Evolutionary conservation across 176 grass and related monocot genomes (phyloP).

Genomic region (Pontederia crassipes): DNA sequence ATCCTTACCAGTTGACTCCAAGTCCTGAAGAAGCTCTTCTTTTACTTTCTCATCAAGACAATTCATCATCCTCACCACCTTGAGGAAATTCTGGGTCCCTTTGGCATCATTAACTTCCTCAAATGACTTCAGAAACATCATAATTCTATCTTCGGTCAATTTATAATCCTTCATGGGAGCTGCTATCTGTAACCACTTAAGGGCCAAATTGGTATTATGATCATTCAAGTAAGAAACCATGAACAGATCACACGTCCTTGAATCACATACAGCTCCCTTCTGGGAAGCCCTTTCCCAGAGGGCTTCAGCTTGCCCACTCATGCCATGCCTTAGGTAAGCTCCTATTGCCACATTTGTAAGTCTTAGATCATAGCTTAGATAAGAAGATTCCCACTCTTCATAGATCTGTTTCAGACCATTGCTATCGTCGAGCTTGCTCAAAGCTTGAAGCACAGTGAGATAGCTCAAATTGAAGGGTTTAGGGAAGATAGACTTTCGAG

Average conservation of each 20-base stretch:
- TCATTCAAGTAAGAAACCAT: conserved; percentile 41
- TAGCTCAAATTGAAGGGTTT: conserved; percentile 55
- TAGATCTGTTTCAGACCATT: conserved; percentile 44
- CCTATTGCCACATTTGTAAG: conserved; percentile 53
- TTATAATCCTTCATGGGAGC: conserved; percentile 31
- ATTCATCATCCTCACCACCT: conserved; percentile 29
- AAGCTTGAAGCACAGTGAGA: conserved; percentile 52
- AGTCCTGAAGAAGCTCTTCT: conserved; percentile 36
- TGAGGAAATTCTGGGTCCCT: conserved; percentile 28
- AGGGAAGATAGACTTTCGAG: conserved; percentile 34
- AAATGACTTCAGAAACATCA: conserved; percentile 38
- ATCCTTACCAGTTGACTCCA: conserved; percentile 25
- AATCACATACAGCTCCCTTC: conserved; percentile 33
- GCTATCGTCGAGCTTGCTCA: conserved; percentile 48
- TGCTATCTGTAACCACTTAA: conserved; percentile 50
- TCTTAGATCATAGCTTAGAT: conserved; percentile 33
- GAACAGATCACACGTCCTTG: conserved; percentile 52
- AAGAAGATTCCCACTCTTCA: conserved; percentile 54
- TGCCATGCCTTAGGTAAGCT: conserved; percentile 34
- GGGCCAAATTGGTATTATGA: conserved; percentile 21
- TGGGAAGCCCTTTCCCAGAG: conserved; percentile 40
- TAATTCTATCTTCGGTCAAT: conserved; percentile 37
- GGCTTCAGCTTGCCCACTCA: conserved; percentile 43
- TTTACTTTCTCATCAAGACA: conserved; percentile 40
- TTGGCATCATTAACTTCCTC: conserved; percentile 54